phyloP scores from a whole-genome alignment of 805 yeast genomes.

The Saccharomycopsis babjevae region DNA sequence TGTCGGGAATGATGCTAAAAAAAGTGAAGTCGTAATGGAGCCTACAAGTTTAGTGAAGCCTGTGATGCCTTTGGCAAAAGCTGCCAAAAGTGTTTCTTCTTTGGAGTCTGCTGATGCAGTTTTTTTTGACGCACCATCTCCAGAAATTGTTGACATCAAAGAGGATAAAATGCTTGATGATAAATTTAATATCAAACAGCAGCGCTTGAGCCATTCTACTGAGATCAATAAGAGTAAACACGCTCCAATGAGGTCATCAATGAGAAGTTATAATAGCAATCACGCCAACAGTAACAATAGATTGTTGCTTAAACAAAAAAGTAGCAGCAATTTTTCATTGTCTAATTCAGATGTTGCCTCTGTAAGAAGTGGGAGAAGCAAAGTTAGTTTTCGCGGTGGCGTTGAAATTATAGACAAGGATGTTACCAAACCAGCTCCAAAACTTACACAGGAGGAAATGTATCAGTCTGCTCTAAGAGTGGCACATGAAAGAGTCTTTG shows the following conservation, averaged over 20 bases:
- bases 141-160: background rate
- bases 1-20: background rate
- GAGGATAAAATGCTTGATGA: background rate
- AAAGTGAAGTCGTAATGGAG: background rate
- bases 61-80: background rate
- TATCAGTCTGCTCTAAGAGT: constrained; percentile 12
- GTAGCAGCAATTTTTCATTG: background rate
- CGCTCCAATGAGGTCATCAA: background rate
- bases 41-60: background rate
- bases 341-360: constrained; percentile 1
- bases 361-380: constrained; percentile 10
- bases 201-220: background rate
- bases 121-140: background rate
- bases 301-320: background rate
- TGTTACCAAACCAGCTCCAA: background rate
- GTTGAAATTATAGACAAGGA: constrained; percentile 10
- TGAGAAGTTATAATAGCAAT: background rate
- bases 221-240: background rate
- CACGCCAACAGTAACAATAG: background rate
- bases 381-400: constrained; percentile 10
- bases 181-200: background rate
- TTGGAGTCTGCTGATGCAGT: background rate
- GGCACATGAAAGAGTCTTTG: constrained; percentile 13
- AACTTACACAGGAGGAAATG: constrained; percentile 8
- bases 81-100: background rate